A percentile compares a stretch with the other conserved stretches of the same genome.
Conservation (phyloP, 176 grass and related monocot genomes). For the Avena insularis region DNA sequence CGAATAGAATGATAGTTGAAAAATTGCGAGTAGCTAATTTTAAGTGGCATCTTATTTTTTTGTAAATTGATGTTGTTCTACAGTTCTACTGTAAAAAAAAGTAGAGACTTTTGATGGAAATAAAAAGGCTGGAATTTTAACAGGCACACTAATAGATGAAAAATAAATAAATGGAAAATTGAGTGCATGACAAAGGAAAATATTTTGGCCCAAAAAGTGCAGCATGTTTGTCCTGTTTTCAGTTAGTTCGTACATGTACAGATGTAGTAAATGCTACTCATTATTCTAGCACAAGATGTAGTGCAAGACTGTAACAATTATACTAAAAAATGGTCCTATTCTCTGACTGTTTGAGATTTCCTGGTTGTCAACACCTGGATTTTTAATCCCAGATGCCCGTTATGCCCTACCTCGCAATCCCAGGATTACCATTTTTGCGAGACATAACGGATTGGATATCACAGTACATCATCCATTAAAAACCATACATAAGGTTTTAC, state of each 20-base stretch:
- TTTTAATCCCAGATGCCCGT: too few species aligned
- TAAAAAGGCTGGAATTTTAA: not conserved
- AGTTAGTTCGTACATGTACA: not conserved
- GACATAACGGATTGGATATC: too few species aligned
- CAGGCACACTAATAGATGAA: not conserved
- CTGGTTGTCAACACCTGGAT: too few species aligned
- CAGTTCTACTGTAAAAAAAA: not conserved
- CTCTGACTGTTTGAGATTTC: not conserved
- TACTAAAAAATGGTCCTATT: not conserved
- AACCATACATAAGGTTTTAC: too few species aligned
- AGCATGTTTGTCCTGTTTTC: not conserved
- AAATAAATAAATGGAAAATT: not conserved
- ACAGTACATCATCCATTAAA: too few species aligned
- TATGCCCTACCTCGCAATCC: too few species aligned
- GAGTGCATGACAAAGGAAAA: not conserved
- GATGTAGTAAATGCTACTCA: not conserved
- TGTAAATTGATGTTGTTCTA: slow-evolving; percentile 1
- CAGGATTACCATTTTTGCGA: too few species aligned
- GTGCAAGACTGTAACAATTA: not conserved
- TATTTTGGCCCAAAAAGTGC: not conserved
- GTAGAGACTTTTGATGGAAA: not conserved
- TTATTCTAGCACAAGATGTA: not conserved
- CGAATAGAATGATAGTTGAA: not conserved
- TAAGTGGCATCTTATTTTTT: not conserved
- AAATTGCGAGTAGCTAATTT: not conserved